A percentile compares a stretch with the other conserved stretches of the same genome.
Evolutionary conservation across 2,329 filamentous ascomycete species (phyloP).

Genomic region (Bretziella fagacearum): DNA sequence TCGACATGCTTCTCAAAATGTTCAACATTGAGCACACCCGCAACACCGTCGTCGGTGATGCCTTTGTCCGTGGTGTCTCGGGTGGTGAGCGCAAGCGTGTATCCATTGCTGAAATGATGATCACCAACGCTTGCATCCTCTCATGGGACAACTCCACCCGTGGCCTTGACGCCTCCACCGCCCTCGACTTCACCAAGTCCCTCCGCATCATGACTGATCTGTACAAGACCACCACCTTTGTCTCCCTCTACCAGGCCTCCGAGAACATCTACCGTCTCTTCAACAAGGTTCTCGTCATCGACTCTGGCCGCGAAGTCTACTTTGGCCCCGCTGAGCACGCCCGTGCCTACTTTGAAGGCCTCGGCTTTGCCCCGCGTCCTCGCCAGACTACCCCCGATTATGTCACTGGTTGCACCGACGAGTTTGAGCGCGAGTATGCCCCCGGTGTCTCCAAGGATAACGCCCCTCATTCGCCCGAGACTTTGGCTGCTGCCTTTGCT

Average conservation of each 20-base stretch:
- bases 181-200: slow-evolving; percentile 49
- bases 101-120: slow-evolving; percentile 69
- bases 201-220: slow-evolving; percentile 68
- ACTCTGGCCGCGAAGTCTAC: slow-evolving; percentile 58
- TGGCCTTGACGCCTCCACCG: slow-evolving; percentile 51
- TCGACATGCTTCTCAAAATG: slow-evolving; percentile 66
- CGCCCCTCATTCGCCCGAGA: slow-evolving; percentile 50
- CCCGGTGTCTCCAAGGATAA: slow-evolving; percentile 47
- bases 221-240: slow-evolving; percentile 69
- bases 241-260: slow-evolving; percentile 71
- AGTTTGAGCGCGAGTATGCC: slow-evolving; percentile 66
- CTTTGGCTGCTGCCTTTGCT: slow-evolving; percentile 52
- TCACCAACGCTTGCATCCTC: slow-evolving; percentile 52
- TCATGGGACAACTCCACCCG: slow-evolving; percentile 63
- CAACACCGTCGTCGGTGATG: slow-evolving; percentile 70
- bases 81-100: slow-evolving; percentile 68
- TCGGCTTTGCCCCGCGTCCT: slow-evolving; percentile 59
- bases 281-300: slow-evolving; percentile 72
- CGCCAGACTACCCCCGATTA: slow-evolving; percentile 71
- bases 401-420: slow-evolving; percentile 64
- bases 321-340: slow-evolving; percentile 54
- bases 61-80: slow-evolving; percentile 62
- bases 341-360: slow-evolving; percentile 54
- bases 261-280: slow-evolving; percentile 67
- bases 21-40: slow-evolving; percentile 86